Base-by-base conservation (phyloP, 2,329 filamentous ascomycete genomes). In the Fusarium camptoceras region DNA sequence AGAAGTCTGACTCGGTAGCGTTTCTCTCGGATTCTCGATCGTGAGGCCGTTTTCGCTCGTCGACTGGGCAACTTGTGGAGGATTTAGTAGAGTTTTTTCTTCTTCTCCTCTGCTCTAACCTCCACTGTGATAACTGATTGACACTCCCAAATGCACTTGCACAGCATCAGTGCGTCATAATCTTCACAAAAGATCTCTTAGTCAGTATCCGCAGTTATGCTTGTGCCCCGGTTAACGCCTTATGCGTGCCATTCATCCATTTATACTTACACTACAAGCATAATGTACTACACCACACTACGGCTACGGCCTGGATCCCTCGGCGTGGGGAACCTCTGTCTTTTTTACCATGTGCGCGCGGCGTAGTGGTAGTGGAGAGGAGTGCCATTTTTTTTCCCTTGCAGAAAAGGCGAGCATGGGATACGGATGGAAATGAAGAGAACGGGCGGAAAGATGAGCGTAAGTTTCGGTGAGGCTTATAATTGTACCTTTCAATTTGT, bases 381-480 rank as follows among this genome's bases (percentile, higher is more conserved):
- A 62, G 63, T 42, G 25, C 49, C 49, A 56, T 27, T 48, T 66
- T 68, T 59, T 65, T 73, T 71, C 68, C 72, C 72, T 74, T 75
- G 72, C 72, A 74, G 64, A 14, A 25, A 63, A 58, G 66, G 68
- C 62, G 44, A 42, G 20, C n/a, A 53, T 47, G 41, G 48, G 51
- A 72, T 73, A 59, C 34, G 66, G 44, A 68, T 70, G 66, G 69
- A 73, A 74, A 74, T 73, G 68, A 73, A 63, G 59, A 59, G 44
- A 65, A 65, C 53, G 51, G 62, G 49, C 50, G n/a, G n/a, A 47
- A 51, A 64, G 37, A 56, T 62, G 47, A 18, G 53, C 43, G 55
- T 27, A 59, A 58, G 51, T 70, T 58, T 70, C 64, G 67, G 60
- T 72, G 68, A 74, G 63, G 70, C 65, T 18, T 37, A 37, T 37